A percentile compares a stretch with the other conserved stretches of the same genome.
These are phyloP conservation scores for Scheffersomyces cryptocercus DNA, from an alignment of 1,139 yeast species.

Conservation along the genomic window DNA sequence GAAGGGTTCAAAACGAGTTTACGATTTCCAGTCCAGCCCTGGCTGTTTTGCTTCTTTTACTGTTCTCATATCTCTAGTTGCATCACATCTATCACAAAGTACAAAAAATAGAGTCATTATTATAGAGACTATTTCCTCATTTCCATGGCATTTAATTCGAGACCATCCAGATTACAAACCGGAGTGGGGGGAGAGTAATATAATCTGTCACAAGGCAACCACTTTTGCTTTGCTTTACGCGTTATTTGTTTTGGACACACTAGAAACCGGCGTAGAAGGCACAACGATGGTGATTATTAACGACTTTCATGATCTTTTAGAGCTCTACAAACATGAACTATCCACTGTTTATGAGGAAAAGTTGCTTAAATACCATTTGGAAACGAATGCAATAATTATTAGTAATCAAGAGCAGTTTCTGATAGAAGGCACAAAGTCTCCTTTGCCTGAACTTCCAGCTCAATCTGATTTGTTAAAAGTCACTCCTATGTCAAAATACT, in stretches of 20 bases:
- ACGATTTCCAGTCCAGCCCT: constrained; percentile 43
- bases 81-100: constrained; percentile 26
- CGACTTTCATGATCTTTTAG: constrained; percentile 39
- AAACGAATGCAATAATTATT: constrained; percentile 23
- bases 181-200: constrained; percentile 16
- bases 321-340: constrained; percentile 36
- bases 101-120: constrained; percentile 22
- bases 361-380: constrained; percentile 35
- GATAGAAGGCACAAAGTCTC: constrained; percentile 24
- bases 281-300: constrained; percentile 26
- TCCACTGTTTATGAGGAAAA: constrained; percentile 37
- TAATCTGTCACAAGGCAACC: constrained; percentile 20
- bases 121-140: constrained; percentile 31
- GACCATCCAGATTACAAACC: constrained; percentile 19
- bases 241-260: constrained; percentile 16
- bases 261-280: constrained; percentile 8
- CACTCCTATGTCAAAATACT: constrained; percentile 34
- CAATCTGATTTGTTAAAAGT: constrained; percentile 31
- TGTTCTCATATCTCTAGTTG: constrained; percentile 24
- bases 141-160: constrained; percentile 27
- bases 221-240: constrained; percentile 30
- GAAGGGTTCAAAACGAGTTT: constrained; percentile 20
- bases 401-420: constrained; percentile 19
- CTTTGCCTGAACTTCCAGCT: constrained; percentile 32
- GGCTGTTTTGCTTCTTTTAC: constrained; percentile 25